Conservation (phyloP, 2,329 filamentous ascomycete species). For the Microsporum audouinii region DNA sequence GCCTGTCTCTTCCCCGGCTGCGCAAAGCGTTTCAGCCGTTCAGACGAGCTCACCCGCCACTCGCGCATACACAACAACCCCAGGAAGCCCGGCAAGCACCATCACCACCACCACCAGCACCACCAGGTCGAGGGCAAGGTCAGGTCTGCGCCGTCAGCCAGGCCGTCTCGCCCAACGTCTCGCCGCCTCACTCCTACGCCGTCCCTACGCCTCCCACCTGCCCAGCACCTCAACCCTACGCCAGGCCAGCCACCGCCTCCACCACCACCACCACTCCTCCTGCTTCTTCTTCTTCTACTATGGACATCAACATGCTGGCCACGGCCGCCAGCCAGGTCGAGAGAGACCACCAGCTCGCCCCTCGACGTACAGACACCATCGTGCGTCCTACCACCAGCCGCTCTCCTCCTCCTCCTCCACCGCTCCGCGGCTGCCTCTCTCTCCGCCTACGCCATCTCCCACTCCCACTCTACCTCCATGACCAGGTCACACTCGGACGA, state of each 20-base stretch:
- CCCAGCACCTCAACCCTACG: constrained; percentile 48
- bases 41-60: constrained; percentile 91
- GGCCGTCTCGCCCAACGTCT: constrained; percentile 86
- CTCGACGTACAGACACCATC: background rate
- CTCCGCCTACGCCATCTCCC: constrained; percentile 55
- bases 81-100: constrained; percentile 69
- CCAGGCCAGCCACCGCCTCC: constrained; percentile 28
- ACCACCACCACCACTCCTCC: background rate
- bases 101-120: constrained; percentile 42
- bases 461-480: constrained; percentile 42
- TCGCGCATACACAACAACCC: constrained; percentile 99
- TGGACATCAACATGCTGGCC: constrained; percentile 59
- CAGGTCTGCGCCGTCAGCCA: constrained; percentile 76
- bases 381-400: constrained; percentile 22
- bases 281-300: constrained; percentile 26
- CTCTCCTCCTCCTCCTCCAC: constrained; percentile 25
- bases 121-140: background rate
- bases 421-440: constrained; percentile 57
- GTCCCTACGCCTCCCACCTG: constrained; percentile 43
- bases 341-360: constrained; percentile 38
- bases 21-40: constrained; percentile 93
- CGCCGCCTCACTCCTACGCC: constrained; percentile 74
- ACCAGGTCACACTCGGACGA: constrained; percentile 55
- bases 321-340: constrained; percentile 57
- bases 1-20: constrained; percentile 91